Percentiles rank a stretch among this genome's conserved stretches.
Conservation (phyloP, 192 early-diverging fungal species). For the Coemansia sp. region DNA sequence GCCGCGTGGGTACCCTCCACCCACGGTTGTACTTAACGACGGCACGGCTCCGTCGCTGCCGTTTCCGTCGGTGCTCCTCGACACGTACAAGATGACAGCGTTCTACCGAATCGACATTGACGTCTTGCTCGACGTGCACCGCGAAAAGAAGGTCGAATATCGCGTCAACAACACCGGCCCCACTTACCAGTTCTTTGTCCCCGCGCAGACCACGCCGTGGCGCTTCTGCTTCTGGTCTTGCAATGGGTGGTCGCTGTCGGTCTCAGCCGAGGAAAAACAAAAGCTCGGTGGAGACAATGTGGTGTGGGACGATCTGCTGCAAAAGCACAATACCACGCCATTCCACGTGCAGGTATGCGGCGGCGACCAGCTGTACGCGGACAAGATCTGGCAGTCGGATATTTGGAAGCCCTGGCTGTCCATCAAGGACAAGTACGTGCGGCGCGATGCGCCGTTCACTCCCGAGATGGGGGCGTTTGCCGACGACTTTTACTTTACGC, state of each 20-base stretch:
- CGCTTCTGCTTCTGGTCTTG: conserved; percentile 69
- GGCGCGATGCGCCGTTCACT: conserved; percentile 55
- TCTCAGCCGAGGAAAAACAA: conserved; percentile 37
- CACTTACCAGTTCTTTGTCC: conserved; percentile 52
- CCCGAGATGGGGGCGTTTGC: conserved; percentile 56
- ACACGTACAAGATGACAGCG: conserved; percentile 58
- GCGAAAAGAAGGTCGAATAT: conserved; percentile 45
- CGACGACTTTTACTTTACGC: conserved; percentile 67
- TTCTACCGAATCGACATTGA: conserved; percentile 64
- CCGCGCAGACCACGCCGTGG: conserved; percentile 55
- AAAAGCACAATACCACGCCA: conserved; percentile 57
- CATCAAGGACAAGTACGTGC: conserved; percentile 50
- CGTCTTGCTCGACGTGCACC: conserved; percentile 47
- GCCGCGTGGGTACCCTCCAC: conserved; percentile 21
- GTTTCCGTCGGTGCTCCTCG: conserved; percentile 39
- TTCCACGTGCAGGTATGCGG: conserved; percentile 73
- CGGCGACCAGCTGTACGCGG: conserved; percentile 72
- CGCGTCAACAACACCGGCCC: conserved; percentile 48
- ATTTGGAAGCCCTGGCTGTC: conserved; percentile 62
- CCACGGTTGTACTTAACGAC: conserved; percentile 43
- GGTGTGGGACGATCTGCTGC: conserved; percentile 67
- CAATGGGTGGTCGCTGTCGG: conserved; percentile 66
- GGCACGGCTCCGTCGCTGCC: conserved; percentile 23
- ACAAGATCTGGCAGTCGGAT: conserved; percentile 55
- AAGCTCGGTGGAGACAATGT: conserved; percentile 53